Percentiles rank a stretch among this genome's conserved stretches.
Conservation (phyloP, 2,329 filamentous ascomycete species). For the Aspergillus versicolor region DNA sequence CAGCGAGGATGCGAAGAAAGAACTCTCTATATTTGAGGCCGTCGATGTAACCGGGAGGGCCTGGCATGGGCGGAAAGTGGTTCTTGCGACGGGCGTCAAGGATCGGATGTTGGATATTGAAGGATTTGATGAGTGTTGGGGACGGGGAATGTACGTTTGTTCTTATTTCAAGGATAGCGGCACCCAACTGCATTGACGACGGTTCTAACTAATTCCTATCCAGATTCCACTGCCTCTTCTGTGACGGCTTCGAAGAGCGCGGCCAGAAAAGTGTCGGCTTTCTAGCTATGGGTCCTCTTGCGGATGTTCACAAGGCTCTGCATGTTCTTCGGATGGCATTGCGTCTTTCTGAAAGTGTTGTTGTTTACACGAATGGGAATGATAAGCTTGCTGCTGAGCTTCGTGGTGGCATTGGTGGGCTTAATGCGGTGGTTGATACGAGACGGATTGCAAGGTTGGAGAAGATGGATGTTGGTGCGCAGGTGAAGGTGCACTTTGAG, state of each 20-base stretch:
- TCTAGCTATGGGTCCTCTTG: constrained; percentile 37
- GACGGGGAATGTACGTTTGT: constrained; percentile 44
- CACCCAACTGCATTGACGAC: too few species aligned
- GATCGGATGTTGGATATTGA: constrained; percentile 54
- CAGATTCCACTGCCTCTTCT: constrained; percentile 16
- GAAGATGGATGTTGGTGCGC: too few species aligned
- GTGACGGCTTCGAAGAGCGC: constrained; percentile 15
- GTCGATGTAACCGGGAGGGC: constrained; percentile 43
- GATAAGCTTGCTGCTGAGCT: constrained; percentile 26
- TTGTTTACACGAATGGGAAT: constrained; percentile 54
- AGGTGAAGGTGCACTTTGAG: too few species aligned
- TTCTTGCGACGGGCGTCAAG: constrained; percentile 54
- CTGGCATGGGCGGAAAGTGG: constrained; percentile 54
- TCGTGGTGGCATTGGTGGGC: background rate
- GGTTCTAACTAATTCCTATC: background rate
- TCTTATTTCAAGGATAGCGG: background rate
- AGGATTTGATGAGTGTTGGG: constrained; percentile 59
- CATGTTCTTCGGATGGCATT: background rate
- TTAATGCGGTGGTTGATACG: background rate
- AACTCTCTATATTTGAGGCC: constrained; percentile 32
- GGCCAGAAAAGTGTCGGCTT: constrained; percentile 5
- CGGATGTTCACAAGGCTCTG: constrained; percentile 4
- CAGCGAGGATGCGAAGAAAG: too few species aligned
- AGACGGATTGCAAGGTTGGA: constrained; percentile 1
- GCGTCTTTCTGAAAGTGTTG: constrained; percentile 31